These are phyloP conservation scores for Parachlorella kessleri DNA, from an alignment of 139 green algal genomes.

Conservation along the genomic window DNA sequence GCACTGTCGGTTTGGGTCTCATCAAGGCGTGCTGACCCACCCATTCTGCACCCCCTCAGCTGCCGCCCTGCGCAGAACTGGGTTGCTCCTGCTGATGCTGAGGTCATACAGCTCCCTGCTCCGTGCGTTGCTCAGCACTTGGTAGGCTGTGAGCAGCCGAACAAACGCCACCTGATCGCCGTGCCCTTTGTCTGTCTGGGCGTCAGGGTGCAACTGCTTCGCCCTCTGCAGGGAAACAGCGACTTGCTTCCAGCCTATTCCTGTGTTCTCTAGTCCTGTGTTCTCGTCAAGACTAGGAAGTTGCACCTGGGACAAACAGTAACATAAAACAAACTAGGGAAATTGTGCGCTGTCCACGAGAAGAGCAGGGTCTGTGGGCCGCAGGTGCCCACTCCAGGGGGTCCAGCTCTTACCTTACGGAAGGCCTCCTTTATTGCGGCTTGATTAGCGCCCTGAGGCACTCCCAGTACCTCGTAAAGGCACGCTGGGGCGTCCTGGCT, in stretches of 20 bases:
- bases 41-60: neutral
- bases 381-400: neutral
- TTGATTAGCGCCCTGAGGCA: neutral
- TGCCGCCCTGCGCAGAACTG: conserved; percentile 10
- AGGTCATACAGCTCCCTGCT: conserved; percentile 43
- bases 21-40: neutral
- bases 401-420: conserved; percentile 1
- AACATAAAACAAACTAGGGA: neutral
- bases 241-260: neutral
- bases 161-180: conserved; percentile 16
- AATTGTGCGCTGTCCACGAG: too few species aligned
- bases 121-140: conserved; percentile 33
- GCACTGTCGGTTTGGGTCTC: too few species aligned
- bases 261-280: too few species aligned
- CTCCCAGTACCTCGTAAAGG: conserved; percentile 22
- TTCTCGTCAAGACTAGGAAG: too few species aligned
- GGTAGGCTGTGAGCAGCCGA: conserved; percentile 31
- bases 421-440: conserved; percentile 35
- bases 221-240: conserved; percentile 17
- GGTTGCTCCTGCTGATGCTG: conserved; percentile 2
- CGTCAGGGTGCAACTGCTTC: conserved; percentile 42
- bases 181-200: neutral
- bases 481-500: too few species aligned
- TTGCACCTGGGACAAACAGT: neutral
- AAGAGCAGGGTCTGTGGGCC: too few species aligned